Conservation (phyloP, 2,329 filamentous ascomycete species). For the Apiospora koreana region DNA sequence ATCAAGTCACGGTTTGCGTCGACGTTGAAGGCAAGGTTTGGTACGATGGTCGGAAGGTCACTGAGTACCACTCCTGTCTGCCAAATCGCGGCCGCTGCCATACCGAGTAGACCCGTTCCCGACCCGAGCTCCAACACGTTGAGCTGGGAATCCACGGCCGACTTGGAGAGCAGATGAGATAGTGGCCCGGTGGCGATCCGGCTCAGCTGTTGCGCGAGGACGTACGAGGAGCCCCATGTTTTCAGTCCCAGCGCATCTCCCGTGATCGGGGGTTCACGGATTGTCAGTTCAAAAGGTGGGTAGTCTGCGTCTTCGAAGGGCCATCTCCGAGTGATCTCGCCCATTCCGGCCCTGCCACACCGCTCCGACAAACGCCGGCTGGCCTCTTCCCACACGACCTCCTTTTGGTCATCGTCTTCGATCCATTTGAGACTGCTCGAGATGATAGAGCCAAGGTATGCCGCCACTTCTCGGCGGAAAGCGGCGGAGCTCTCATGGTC, state of each 20-base stretch:
- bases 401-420: slow-evolving; percentile 62
- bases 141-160: slow-evolving; percentile 26
- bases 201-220: slow-evolving; percentile 74
- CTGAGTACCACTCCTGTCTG: slow-evolving; percentile 70
- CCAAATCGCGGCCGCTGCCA: slow-evolving; percentile 78
- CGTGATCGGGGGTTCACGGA: slow-evolving; percentile 85
- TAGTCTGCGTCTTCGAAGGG: slow-evolving; percentile 43
- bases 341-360: slow-evolving; percentile 74
- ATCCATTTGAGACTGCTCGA: slow-evolving; percentile 70
- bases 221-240: slow-evolving; percentile 91
- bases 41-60: slow-evolving; percentile 80
- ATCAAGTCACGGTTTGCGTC: slow-evolving; percentile 62
- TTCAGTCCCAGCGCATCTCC: slow-evolving; percentile 89
- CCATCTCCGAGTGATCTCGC: slow-evolving; percentile 57
- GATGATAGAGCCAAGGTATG: slow-evolving; percentile 71
- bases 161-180: slow-evolving; percentile 43
- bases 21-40: slow-evolving; percentile 78
- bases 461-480: slow-evolving; percentile 54
- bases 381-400: slow-evolving; percentile 75
- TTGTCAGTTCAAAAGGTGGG: slow-evolving; percentile 61
- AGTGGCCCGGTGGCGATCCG: slow-evolving; percentile 45
- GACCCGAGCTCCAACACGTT: slow-evolving; percentile 77
- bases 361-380: slow-evolving; percentile 80
- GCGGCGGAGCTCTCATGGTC: slow-evolving; percentile 44
- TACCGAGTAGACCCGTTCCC: slow-evolving; percentile 86